Conservation (phyloP, 75 land plant species). For the Azolla pinnata region DNA sequence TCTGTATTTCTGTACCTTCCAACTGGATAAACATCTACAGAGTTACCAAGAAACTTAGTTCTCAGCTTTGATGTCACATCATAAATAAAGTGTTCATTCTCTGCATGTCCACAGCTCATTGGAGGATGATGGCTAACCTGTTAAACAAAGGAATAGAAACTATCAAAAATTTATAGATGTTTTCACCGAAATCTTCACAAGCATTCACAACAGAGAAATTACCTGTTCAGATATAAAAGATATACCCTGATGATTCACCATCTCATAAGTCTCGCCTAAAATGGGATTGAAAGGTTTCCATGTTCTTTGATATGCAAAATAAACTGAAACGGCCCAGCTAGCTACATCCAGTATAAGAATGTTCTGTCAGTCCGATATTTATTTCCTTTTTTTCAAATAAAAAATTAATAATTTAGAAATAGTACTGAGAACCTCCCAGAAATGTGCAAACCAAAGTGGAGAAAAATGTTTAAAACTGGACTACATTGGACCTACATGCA, state of each 20-base stretch:
- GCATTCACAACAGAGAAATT: constrained; percentile 1
- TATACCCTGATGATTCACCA: constrained; percentile 84
- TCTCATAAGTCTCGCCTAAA: constrained; percentile 94
- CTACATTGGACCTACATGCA: constrained; percentile 47
- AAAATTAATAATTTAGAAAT: not conserved
- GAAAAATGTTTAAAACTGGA: not conserved
- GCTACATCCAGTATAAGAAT: constrained; percentile 34
- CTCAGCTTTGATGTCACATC: constrained; percentile 90
- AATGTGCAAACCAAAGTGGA: not conserved
- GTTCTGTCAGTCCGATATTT: not conserved
- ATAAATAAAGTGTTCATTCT: constrained; percentile 92
- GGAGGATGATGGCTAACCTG: constrained; percentile 99
- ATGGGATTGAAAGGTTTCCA: constrained; percentile 99
- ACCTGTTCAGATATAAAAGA: constrained; percentile 93
- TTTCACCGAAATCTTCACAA: too few relatives aligned
- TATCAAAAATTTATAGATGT: constrained; percentile 2
- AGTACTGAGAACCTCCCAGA: not conserved
- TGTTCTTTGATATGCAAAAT: constrained; percentile 73
- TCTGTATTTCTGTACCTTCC: constrained; percentile 55
- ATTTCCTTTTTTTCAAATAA: not conserved
- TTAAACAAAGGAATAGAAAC: not conserved
- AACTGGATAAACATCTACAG: constrained; percentile 91
- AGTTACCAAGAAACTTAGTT: constrained; percentile 93
- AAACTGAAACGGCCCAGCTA: constrained; percentile 88
- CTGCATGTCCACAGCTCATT: constrained; percentile 95